Base-by-base conservation (phyloP, 345 rosid genomes). In the Sapria himalayana region DNA sequence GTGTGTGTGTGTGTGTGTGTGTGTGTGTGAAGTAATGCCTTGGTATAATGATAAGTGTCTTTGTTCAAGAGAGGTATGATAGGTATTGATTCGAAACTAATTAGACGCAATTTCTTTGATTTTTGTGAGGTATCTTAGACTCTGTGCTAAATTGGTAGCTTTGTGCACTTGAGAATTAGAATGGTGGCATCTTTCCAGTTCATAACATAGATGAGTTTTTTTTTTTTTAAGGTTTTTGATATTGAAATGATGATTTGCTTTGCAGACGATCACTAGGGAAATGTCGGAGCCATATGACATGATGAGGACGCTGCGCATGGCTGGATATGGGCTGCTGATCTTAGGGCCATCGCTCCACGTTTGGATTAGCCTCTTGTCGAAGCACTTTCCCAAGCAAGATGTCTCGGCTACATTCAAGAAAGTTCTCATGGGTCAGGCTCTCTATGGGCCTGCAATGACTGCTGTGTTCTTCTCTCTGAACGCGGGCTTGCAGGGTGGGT, bases 301-400 rank as follows among this genome's bases (percentile, higher is more conserved):
- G 32, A 57, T 50, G 61, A 74, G 99, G 69, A 77, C 85, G 35
- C 57, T 47, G 9, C 73, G 99, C 21, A 77, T 80, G 99, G 92
- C 73, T 25, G 92, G 78, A 36, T 84, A 80, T 55, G 99, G 92
- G 32, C 15, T 75, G 60, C 7, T 74, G 42, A 29, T 91, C 17
- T 48, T 84, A 13, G 95, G 99, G 57, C 95, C 95, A 17, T 53
- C 86, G 0, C 65, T 91, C 53, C 92, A 84, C 49, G 67, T 65
- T 45, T 80, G 92, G 95, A 82, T 84, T 69, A 80, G 71, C 48
- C 58, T 77, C 37, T 50, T 91, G 68, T 80, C 93, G 14, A 72
- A 55, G 34, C 49, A 51, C 37, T 71, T 84, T 43, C 95, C 99
- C 0, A 75, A 77, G 60, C 63, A 60, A 47, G 95, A 91, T 65